Base-by-base conservation (phyloP, 805 yeast genomes). In the Candida loeiensis region DNA sequence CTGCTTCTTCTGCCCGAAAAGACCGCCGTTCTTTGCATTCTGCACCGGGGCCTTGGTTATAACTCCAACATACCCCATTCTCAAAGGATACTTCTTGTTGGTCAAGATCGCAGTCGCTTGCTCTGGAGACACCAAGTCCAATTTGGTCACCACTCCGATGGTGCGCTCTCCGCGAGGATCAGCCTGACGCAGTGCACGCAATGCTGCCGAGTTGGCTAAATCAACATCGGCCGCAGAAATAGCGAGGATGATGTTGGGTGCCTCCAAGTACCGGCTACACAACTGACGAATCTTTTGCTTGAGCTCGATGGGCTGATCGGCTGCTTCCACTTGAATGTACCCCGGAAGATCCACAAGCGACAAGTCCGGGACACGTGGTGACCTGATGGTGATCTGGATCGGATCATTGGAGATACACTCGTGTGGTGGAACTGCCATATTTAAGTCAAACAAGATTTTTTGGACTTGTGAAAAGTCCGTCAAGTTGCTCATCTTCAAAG, bases 21-120 rank as follows among this genome's bases (percentile, higher is more conserved):
- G 54, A 8, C 55, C 50, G 3, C 28, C 20, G 8, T 13, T 16
- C 12, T 47, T 19, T 6, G 41, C 44, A 15, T 45, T 41, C 0
- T 76, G 63, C 14, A 55, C 66, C 5, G 93, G 95, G 0, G 85
- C 75, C 48, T 79, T 85, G 2, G 97, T 86, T 14, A 95, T 83
- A n/a, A 95, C 98, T 42, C 99, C 99, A 15, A 93, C 98, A 58
- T 93, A 93, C 0, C 99, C 99, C 95, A 93, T 86, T 52, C 76
- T 80, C 45, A 93, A 68, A 0, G 99, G 98, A 54, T 95, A 95
- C 53, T 82, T 85, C 47, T 74, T 79, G 61, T 91, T 91, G 20
- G 76, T 73, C 45, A 93, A 66, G 15, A 86, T 76, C 6, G 66
- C 70, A 36, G 77, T 74, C 0, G 96, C 99, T 12, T 71, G 61